Evolutionary conservation across 345 rosid genomes (phyloP), one percentile per base, ranked within the genome.

Genomic region (Turritis glabra): DNA sequence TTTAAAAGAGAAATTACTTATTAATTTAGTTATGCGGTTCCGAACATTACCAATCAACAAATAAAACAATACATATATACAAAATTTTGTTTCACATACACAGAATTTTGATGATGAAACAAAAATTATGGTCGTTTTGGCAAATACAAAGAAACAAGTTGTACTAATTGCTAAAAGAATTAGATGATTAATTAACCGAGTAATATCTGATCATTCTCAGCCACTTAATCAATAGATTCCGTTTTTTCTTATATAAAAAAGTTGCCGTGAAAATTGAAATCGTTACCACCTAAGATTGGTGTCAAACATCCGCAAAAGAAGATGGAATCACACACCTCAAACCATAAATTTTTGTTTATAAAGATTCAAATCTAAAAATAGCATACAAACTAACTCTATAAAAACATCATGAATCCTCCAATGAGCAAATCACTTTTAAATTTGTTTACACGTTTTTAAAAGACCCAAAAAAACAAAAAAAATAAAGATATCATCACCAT

Each of bases 401-500:
- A 53, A 67, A 61, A 67, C 54, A 67, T 60, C 30, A 60, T 18
- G 51, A 68, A 61, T 61, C 61, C 17, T 15, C 35, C 55, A n/a
- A 58, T 17, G 47, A 65, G 0, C 40, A 65, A 71, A 48, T 23
- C 40, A 38, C 72, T 65, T 71, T 77, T 71, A 56, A 70, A 29
- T 64, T 57, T 65, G 62, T 71, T 22, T 12, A 25, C 17, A 53
- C 40, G 5, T 11, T 18, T 64, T 71, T 70, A 55, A 69, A 69
- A 70, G 46, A 57, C 35, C 12, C n/a, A 71, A 37, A 64, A 44
- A 62, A 69, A 37, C 0, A 3, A 19, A 55, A 47, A 29, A 38
- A 64, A 67, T 2, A 64, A 65, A 65, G 72, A 71, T 63, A 68
- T 82, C 3, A 52, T 37, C 83, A 62, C 82, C 82, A 83, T 85